Evolutionary conservation across 2,329 filamentous ascomycete genomes (phyloP).

Genomic region (Trichoderma afroharzianum): DNA sequence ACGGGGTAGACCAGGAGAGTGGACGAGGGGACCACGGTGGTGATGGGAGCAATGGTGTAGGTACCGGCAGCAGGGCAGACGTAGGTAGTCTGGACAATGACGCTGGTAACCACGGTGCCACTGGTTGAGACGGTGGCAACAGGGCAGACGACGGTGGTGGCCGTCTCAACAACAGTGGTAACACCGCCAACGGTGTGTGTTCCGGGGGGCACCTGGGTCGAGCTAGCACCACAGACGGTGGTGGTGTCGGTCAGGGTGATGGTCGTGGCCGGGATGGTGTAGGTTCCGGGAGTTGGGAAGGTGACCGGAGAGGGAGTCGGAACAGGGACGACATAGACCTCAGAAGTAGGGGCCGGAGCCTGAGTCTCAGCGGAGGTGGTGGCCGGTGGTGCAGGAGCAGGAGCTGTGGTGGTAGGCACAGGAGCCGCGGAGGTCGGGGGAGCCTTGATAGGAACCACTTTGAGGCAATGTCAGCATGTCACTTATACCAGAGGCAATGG

Average conservation of each 20-base stretch:
- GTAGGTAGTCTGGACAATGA: constrained; percentile 66
- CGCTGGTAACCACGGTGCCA: constrained; percentile 58
- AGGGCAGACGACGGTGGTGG: constrained; percentile 67
- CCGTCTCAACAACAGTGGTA: constrained; percentile 63
- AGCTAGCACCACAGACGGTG: constrained; percentile 61
- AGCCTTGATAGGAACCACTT: constrained; percentile 36
- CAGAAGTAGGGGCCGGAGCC: constrained; percentile 33
- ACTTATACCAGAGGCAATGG: not conserved
- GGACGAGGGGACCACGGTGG: constrained; percentile 54
- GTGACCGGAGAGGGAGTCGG: constrained; percentile 51
- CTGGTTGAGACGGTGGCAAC: constrained; percentile 61
- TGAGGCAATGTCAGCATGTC: constrained; percentile 21
- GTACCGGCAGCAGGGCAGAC: constrained; percentile 70
- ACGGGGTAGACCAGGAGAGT: constrained; percentile 62
- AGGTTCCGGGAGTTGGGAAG: constrained; percentile 65
- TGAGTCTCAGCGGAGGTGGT: constrained; percentile 20
- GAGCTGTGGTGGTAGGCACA: not conserved
- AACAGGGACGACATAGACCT: constrained; percentile 42
- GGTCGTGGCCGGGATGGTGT: constrained; percentile 73
- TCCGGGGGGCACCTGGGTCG: constrained; percentile 60
- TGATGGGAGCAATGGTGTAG: constrained; percentile 70
- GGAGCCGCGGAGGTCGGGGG: constrained; percentile 26
- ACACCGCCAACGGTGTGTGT: constrained; percentile 69
- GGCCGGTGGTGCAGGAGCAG: constrained; percentile 16
- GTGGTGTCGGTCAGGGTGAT: constrained; percentile 63